Percentiles rank a stretch among this genome's conserved stretches.
Evolutionary conservation across 2,329 filamentous ascomycete species (phyloP).

Genomic region (Aspergillus jensenii): DNA sequence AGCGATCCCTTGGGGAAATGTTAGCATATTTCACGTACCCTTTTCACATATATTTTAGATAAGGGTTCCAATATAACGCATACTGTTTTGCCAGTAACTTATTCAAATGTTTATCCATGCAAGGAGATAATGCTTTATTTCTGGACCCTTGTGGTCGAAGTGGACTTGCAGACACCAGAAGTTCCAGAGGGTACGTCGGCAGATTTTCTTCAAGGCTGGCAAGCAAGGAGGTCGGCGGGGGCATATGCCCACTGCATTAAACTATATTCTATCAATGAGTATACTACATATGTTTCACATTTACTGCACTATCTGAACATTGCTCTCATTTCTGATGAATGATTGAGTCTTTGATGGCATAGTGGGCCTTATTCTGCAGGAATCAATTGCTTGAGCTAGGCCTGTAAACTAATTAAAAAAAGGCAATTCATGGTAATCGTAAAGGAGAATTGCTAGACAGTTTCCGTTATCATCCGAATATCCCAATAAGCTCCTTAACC

Average conservation of each 20-base stretch:
- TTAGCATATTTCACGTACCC: constrained; percentile 25
- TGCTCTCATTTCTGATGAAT: neutral
- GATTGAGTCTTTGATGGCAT: neutral
- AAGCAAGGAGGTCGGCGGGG: neutral
- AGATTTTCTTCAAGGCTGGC: neutral
- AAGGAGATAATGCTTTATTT: too few relatives aligned
- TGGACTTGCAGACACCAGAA: neutral
- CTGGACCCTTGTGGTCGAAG: neutral
- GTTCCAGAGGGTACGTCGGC: neutral
- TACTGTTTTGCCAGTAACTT: neutral
- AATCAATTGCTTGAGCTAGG: neutral
- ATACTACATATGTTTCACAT: neutral
- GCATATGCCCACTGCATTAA: too few relatives aligned
- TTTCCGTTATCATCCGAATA: neutral
- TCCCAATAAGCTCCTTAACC: neutral
- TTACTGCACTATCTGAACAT: neutral
- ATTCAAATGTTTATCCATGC: neutral
- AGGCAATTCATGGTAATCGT: neutral
- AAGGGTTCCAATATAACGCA: neutral
- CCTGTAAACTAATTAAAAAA: neutral
- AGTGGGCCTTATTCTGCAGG: neutral
- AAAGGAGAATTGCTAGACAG: neutral
- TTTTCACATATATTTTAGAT: constrained; percentile 6
- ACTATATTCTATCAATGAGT: neutral
- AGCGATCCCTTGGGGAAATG: constrained; percentile 32